These are phyloP conservation scores for Apiotrichum laibachii DNA, from an alignment of 1,284 basidiomycete genomes.

Conservation along the genomic window DNA sequence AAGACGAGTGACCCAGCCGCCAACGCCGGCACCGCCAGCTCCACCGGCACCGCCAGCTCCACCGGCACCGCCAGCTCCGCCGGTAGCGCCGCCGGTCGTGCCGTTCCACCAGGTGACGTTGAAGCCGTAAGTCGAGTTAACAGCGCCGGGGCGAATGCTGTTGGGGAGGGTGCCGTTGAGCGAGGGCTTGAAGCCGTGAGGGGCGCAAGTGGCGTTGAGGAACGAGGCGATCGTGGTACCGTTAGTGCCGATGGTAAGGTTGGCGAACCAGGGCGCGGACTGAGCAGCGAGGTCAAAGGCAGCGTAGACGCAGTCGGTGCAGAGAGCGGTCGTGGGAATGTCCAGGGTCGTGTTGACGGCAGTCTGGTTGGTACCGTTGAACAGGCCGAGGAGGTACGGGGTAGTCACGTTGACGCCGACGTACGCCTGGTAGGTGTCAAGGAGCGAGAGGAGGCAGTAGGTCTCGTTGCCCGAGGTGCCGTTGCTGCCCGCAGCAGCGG, in stretches of 20 bases:
- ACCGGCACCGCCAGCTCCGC: not conserved
- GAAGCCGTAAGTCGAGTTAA: conserved; percentile 38
- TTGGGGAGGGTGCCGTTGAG: conserved; percentile 40
- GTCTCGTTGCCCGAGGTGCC: conserved; percentile 12
- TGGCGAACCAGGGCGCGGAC: conserved; percentile 38
- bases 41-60: not conserved
- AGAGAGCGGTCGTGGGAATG: conserved; percentile 28
- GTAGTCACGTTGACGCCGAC: conserved; percentile 42
- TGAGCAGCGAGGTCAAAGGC: conserved; percentile 39
- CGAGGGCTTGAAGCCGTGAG: not conserved
- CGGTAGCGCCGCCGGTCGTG: not conserved
- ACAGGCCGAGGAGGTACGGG: conserved; percentile 29
- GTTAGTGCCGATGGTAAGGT: conserved; percentile 25
- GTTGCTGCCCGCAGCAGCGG: conserved; percentile 7
- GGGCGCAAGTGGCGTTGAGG: conserved; percentile 30
- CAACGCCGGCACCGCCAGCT: not conserved
- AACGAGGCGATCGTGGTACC: conserved; percentile 23
- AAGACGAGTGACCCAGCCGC: not conserved
- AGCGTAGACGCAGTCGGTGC: conserved; percentile 48
- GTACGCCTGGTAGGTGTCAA: conserved; percentile 36
- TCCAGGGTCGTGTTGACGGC: conserved; percentile 15
- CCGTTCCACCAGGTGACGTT: conserved; percentile 31
- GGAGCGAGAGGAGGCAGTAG: conserved; percentile 44
- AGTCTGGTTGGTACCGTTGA: conserved; percentile 36
- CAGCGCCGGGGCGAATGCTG: conserved; percentile 34